Evolutionary conservation across 1,284 basidiomycete species (phyloP), one percentile per base, ranked within the genome.

Genomic region (Athelia sp.): DNA sequence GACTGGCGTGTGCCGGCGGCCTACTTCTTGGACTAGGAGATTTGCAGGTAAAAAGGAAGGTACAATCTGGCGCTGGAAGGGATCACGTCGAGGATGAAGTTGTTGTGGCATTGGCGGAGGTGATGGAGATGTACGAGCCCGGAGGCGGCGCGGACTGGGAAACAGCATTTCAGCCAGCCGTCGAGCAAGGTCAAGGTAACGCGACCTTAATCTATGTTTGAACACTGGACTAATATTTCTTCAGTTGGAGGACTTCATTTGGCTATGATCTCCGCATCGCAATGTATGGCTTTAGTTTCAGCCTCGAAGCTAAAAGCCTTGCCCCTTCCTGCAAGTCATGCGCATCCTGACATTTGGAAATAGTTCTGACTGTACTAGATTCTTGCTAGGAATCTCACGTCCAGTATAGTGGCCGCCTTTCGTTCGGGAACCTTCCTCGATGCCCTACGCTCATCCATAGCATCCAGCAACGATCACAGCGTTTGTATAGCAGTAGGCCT

Each of bases 31-130:
- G 82, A 0, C 59, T 87, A 23, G 73, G 79, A 48, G 85, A 87
- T 55, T 56, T 82, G 52, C 71, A 62, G 64, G 50, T 54, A 3
- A 59, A 62, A 26, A 50, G 53, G 23, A 55, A 57, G 34, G 51
- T 59, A 29, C 57, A 57, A 23, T 54, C 59, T 21, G 59, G 63
- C 6, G 36, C 36, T 9, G 60, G 60, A 42, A 74, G 72, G 47
- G 67, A 65, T 2, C 62, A 58, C 44, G 72, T 83, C 4, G 83
- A 90, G 62, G 77, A 85, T 50, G 81, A 84, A 58, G 61, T 81
- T 22, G 71, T 89, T 15, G 68, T 90, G 26, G 76, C 82, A 3
- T 69, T 87, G 29, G 87, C 87, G 8, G 86, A 89, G 60, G 74
- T 81, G 8, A 77, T 87, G 62, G 86, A 89, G 55, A 61, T 72